These are phyloP conservation scores for Colletotrichum sp. DNA, from an alignment of 2,329 filamentous ascomycete genomes.

Conservation along the genomic window DNA sequence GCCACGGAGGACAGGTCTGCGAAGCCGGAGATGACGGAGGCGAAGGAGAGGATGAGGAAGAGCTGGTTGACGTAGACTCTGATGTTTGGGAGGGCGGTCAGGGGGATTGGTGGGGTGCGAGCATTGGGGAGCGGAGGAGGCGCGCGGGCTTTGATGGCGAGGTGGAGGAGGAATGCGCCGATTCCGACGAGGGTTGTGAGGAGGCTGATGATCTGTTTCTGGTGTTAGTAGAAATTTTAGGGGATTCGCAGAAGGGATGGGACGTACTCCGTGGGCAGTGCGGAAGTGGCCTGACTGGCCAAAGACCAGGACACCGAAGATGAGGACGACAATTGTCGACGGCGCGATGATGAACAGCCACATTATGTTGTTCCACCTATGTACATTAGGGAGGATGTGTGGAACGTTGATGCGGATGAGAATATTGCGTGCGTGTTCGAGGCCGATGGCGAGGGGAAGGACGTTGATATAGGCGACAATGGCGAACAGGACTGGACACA, in stretches of 20 bases:
- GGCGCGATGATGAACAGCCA: conserved; percentile 31
- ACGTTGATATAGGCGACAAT: conserved; percentile 28
- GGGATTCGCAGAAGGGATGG: background rate
- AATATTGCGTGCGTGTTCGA: conserved; percentile 31
- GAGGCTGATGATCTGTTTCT: conserved; percentile 32
- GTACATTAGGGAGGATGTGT: conserved; percentile 26
- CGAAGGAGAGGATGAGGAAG: conserved; percentile 27
- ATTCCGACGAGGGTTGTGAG: conserved; percentile 30
- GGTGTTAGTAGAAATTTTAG: background rate
- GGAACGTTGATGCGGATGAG: conserved; percentile 26
- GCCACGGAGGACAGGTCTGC: conserved; percentile 29
- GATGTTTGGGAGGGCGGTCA: conserved; percentile 9
- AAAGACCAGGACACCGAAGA: conserved; percentile 30
- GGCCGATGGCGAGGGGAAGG: conserved; percentile 31
- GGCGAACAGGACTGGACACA: conserved; percentile 25
- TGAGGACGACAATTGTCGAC: conserved; percentile 25
- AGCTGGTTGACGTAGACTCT: conserved; percentile 29
- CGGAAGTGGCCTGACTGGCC: conserved; percentile 30
- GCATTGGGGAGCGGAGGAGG: background rate
- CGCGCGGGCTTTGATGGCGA: conserved; percentile 25
- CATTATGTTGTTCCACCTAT: conserved; percentile 28
- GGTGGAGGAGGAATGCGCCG: conserved; percentile 26
- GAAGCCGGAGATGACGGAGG: conserved; percentile 31
- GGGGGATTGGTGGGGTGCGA: background rate
- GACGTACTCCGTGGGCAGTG: conserved; percentile 33